A percentile compares a stretch with the other conserved stretches of the same genome.
Evolutionary conservation across 805 yeast genomes (phyloP).

Genomic region (Myxozyma vanderwaltii): DNA sequence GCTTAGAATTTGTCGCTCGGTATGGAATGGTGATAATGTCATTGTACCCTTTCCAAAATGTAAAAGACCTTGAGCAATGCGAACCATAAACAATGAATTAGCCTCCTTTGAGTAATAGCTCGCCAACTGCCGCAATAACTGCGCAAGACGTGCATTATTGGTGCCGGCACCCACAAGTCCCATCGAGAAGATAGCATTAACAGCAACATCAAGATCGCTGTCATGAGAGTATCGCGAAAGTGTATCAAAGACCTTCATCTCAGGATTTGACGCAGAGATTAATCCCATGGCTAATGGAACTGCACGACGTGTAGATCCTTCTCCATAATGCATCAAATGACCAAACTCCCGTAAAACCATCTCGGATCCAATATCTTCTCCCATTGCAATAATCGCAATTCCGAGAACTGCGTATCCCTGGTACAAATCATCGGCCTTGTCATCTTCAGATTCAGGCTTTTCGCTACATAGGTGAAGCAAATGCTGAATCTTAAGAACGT

Average conservation of each 20-base stretch:
- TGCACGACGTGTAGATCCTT: conserved; percentile 83
- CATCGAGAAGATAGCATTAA: conserved; percentile 94
- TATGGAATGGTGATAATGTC: conserved; percentile 84
- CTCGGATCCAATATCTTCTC: conserved; percentile 96
- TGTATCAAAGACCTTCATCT: conserved; percentile 95
- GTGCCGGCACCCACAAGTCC: conserved; percentile 99
- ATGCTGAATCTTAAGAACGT: conserved; percentile 90
- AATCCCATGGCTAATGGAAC: conserved; percentile 99
- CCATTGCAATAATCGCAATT: conserved; percentile 91
- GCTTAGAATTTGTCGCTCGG: conserved; percentile 82
- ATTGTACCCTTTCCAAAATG: conserved; percentile 96
- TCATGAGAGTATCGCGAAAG: conserved; percentile 96
- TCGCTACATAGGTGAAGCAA: conserved; percentile 75
- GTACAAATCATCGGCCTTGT: conserved; percentile 56
- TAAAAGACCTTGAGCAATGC: conserved; percentile 92
- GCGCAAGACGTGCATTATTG: conserved; percentile 96
- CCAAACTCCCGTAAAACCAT: conserved; percentile 97
- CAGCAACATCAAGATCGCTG: conserved; percentile 88
- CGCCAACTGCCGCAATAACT: conserved; percentile 90
- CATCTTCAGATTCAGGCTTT: conserved; percentile 44
- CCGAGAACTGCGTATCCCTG: conserved; percentile 94
- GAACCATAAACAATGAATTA: conserved; percentile 86
- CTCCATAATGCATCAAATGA: conserved; percentile 97
- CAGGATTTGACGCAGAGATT: conserved; percentile 89
- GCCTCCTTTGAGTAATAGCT: conserved; percentile 88